phyloP scores from a whole-genome alignment of 352 stramenopile species.

The Globisporangium megalacanthum region DNA sequence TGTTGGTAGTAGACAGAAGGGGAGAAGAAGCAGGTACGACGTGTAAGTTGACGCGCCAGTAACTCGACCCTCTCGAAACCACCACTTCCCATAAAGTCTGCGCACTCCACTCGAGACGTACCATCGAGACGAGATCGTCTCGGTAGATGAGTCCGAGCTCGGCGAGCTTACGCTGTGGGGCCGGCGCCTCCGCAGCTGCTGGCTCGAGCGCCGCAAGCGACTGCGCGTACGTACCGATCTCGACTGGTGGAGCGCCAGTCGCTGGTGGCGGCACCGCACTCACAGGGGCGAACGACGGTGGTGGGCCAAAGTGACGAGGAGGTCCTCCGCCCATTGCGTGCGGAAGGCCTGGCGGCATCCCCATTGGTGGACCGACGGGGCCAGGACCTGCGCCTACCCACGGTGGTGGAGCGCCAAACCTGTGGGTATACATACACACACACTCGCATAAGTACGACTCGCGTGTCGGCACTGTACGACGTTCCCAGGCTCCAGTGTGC shows the following conservation, averaged over 20 bases:
- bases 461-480: background rate
- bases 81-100: background rate
- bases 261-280: conserved; percentile 17
- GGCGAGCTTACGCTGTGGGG: conserved; percentile 11
- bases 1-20: conserved; percentile 9
- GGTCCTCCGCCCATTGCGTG: conserved; percentile 3
- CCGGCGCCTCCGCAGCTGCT: conserved; percentile 23
- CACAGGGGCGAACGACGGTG: conserved; percentile 12
- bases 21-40: background rate
- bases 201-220: conserved; percentile 12
- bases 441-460: background rate
- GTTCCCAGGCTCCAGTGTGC: background rate
- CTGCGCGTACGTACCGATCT: conserved; percentile 8
- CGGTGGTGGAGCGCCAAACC: conserved; percentile 12
- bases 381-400: conserved; percentile 4
- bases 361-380: background rate
- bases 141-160: conserved; percentile 47
- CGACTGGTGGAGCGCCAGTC: conserved; percentile 3
- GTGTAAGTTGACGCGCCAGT: background rate
- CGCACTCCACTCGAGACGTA: conserved; percentile 13
- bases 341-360: conserved; percentile 5
- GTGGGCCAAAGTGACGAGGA: conserved; percentile 7
- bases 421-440: background rate
- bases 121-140: conserved; percentile 56
- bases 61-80: background rate